Evolutionary conservation across 805 yeast species (phyloP), one percentile per base, ranked within the genome.

Genomic region (Ogataea corticis): DNA sequence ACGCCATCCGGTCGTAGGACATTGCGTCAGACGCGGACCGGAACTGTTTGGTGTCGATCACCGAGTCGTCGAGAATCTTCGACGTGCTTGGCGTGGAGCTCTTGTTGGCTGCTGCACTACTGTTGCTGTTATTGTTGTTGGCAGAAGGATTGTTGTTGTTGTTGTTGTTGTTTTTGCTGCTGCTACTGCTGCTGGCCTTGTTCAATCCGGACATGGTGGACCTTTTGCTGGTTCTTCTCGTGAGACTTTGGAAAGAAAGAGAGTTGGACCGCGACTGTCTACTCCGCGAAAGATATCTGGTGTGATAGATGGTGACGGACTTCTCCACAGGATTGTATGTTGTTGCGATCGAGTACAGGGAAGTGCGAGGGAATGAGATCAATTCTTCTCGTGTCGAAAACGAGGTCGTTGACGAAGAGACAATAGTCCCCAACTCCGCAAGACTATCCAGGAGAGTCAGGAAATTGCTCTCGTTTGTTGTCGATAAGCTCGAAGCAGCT

Each of bases 381-480:
- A 86, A 59, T 42, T 72, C 75, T 56, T 86, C 94, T 38, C 70
- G 67, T 2, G 77, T 62, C 0, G 86, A 73, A 23, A 87, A 77
- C 2, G 80, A 76, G 0, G 88, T 77, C 0, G 85, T 82, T 2
- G 90, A 80, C 0, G 89, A 80, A 0, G 92, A 81, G 1, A 82
- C 80, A 4, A 89, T 76, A 4, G 80, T 68, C 2, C 96, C 89
- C 45, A 87, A 73, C 3, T 87, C 94, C 2, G 80, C 77, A 49
- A 85, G 67, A 0, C 96, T 92, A 59, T 87, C 95, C 1, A 82
- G 73, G 47, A 89, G 60, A 0, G 95, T 81, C 42, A 88, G 70
- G 53, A 87, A 85, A 27, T 64, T 65, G 33, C 60, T 47, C 16
- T 65, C 67, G 25, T 44, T 45, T 29, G 50, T 47, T 17, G 50